These are phyloP conservation scores for Ustilago hordei DNA, from an alignment of 1,284 basidiomycete species.

Conservation along the genomic window DNA sequence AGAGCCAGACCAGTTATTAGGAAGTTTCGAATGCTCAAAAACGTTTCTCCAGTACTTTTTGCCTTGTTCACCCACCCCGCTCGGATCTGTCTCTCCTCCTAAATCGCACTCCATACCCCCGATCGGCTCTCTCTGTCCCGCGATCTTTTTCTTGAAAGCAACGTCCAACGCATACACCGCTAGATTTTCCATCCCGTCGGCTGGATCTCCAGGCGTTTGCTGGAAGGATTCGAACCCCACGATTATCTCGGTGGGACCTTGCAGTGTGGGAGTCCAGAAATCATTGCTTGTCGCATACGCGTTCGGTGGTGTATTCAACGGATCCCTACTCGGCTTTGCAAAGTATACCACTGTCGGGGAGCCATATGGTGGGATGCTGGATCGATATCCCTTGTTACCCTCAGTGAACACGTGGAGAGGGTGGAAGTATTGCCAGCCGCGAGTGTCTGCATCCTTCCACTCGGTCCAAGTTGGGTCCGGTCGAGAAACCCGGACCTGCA, in stretches of 20 bases:
- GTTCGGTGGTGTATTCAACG: slow-evolving; percentile 42
- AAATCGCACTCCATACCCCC: slow-evolving; percentile 46
- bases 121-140: slow-evolving; percentile 30
- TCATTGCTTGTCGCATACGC: slow-evolving; percentile 53
- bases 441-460: slow-evolving; percentile 44
- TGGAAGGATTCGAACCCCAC: slow-evolving; percentile 57
- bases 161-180: slow-evolving; percentile 57
- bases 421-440: slow-evolving; percentile 61
- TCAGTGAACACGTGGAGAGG: slow-evolving; percentile 55
- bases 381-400: slow-evolving; percentile 41
- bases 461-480: slow-evolving; percentile 48
- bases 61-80: slow-evolving; percentile 17
- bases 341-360: slow-evolving; percentile 54
- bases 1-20: slow-evolving; percentile 35
- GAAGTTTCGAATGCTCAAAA: slow-evolving; percentile 61
- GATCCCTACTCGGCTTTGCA: slow-evolving; percentile 40
- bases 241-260: slow-evolving; percentile 51
- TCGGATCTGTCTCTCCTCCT: slow-evolving; percentile 41
- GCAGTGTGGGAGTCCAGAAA: slow-evolving; percentile 49
- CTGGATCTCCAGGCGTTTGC: slow-evolving; percentile 55
- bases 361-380: slow-evolving; percentile 49
- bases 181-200: slow-evolving; percentile 59
- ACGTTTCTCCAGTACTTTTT: slow-evolving; percentile 33
- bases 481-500: slow-evolving; percentile 59
- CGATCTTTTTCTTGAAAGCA: slow-evolving; percentile 36